phyloP scores from a whole-genome alignment of 2,329 filamentous ascomycete genomes.

The Chrysosphaeria jannelii region DNA sequence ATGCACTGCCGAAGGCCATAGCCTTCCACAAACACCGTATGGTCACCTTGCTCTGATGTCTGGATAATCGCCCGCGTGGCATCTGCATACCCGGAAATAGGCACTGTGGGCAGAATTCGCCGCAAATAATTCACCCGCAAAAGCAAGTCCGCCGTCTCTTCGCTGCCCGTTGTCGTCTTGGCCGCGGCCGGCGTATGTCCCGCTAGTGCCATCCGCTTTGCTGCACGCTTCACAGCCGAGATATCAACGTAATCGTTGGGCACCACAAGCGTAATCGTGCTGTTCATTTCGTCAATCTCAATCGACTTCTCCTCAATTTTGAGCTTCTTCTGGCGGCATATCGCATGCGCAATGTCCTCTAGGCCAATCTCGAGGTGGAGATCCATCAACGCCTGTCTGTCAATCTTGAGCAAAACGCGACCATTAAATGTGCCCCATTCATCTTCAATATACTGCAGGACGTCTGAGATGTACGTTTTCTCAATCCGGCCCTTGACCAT shows the following conservation, averaged over 20 bases:
- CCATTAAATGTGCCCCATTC: slow-evolving; percentile 54
- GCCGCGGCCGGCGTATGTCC: slow-evolving; percentile 9
- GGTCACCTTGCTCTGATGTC: slow-evolving; percentile 36
- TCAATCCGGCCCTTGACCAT: slow-evolving; percentile 85
- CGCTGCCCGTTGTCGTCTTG: slow-evolving; percentile 9
- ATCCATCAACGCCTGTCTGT: slow-evolving; percentile 46
- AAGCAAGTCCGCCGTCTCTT: slow-evolving; percentile 31
- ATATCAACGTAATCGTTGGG: slow-evolving; percentile 20
- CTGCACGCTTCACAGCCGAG: slow-evolving; percentile 15
- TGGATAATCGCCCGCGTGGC: slow-evolving; percentile 71
- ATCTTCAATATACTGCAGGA: slow-evolving; percentile 57
- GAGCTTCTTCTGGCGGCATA: slow-evolving; percentile 55
- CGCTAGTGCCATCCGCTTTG: slow-evolving; percentile 14
- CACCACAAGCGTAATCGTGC: slow-evolving; percentile 45
- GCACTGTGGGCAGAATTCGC: slow-evolving; percentile 49
- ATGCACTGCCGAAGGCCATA: slow-evolving; percentile 76
- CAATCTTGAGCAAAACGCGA: slow-evolving; percentile 55
- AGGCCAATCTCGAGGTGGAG: slow-evolving; percentile 56
- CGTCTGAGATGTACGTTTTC: slow-evolving; percentile 70
- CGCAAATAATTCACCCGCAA: slow-evolving; percentile 64
- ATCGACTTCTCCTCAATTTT: slow-evolving; percentile 27
- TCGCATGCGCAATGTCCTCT: slow-evolving; percentile 43
- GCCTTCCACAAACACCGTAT: slow-evolving; percentile 68
- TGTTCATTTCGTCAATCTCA: slow-evolving; percentile 30
- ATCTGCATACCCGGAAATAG: slow-evolving; percentile 70